These are phyloP conservation scores for Ramalina peruviana DNA, from an alignment of 495 filamentous ascomycete species.

Conservation along the genomic window DNA sequence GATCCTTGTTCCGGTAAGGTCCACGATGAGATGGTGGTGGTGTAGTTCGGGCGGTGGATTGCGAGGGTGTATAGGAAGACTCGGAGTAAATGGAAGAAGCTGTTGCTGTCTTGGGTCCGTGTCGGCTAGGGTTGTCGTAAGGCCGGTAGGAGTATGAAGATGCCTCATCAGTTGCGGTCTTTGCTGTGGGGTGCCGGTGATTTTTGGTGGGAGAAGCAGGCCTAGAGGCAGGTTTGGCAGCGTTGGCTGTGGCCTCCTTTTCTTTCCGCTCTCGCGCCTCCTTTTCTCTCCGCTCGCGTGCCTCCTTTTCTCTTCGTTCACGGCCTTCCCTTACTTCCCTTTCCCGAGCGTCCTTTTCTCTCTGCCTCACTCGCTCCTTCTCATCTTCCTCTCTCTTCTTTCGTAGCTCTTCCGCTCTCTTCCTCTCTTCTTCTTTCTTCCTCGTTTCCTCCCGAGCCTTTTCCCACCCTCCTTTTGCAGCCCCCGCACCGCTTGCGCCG, in stretches of 20 bases:
- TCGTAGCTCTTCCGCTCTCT: conserved; percentile 33
- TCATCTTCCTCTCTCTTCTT: conserved; percentile 54
- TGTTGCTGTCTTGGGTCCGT: conserved; percentile 25
- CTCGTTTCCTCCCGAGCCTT: conserved; percentile 57
- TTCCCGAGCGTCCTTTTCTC: conserved; percentile 14
- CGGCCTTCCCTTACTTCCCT: conserved; percentile 29
- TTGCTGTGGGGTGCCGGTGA: conserved; percentile 44
- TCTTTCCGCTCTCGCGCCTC: conserved; percentile 31
- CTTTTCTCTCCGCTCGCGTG: conserved; percentile 31
- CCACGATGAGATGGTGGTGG: conserved; percentile 66
- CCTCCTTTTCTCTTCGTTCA: conserved; percentile 33
- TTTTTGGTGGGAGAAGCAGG: conserved; percentile 31
- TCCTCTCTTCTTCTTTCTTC: conserved; percentile 46
- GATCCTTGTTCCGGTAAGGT: conserved; percentile 72
- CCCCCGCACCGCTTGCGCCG: conserved; percentile 13
- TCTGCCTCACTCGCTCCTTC: conserved; percentile 27
- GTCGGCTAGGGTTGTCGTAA: conserved; percentile 58
- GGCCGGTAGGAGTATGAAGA: conserved; percentile 62
- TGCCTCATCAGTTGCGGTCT: conserved; percentile 53
- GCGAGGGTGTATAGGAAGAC: conserved; percentile 69
- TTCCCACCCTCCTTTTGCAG: conserved; percentile 46
- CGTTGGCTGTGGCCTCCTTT: conserved; percentile 20
- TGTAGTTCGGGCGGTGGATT: conserved; percentile 71
- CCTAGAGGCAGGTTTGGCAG: conserved; percentile 12
- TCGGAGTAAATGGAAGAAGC: conserved; percentile 63